These are phyloP conservation scores for Trichoderma koningii DNA, from an alignment of 2,329 filamentous ascomycete genomes.

Conservation along the genomic window DNA sequence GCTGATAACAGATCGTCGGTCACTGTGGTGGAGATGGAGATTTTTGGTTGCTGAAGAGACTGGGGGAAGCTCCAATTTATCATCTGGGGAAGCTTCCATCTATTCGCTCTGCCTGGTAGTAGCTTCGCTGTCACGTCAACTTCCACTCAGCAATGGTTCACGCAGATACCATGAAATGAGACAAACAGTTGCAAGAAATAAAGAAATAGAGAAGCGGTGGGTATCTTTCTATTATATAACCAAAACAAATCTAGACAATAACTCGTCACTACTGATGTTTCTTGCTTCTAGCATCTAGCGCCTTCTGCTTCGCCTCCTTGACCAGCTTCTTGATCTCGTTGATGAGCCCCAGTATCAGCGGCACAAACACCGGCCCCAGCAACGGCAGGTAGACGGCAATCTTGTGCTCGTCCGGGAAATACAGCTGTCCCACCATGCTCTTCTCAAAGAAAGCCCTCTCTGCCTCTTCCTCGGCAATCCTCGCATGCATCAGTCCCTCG, in stretches of 20 bases:
- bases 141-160: not conserved
- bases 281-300: slow-evolving; percentile 44
- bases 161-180: not conserved
- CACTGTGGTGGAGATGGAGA: slow-evolving; percentile 10
- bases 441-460: slow-evolving; percentile 98
- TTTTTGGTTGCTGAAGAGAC: slow-evolving; percentile 3
- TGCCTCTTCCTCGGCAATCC: slow-evolving; percentile 82
- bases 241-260: slow-evolving; percentile 1
- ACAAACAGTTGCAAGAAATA: no score
- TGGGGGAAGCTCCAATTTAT: slow-evolving; percentile 11
- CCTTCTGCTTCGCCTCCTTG: slow-evolving; percentile 49
- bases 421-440: slow-evolving; percentile 97
- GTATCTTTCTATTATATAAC: slow-evolving; percentile 24
- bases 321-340: slow-evolving; percentile 74
- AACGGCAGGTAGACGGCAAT: slow-evolving; percentile 93
- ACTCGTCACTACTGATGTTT: slow-evolving; percentile 38
- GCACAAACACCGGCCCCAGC: slow-evolving; percentile 86
- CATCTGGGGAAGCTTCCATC: not conserved
- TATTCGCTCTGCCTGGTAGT: not conserved
- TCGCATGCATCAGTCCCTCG: slow-evolving; percentile 75
- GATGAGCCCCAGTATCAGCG: slow-evolving; percentile 77
- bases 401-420: slow-evolving; percentile 98
- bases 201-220: no score
- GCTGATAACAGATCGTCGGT: not conserved
- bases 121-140: slow-evolving; percentile 17